Evolutionary conservation across 2,329 filamentous ascomycete genomes (phyloP).

Genomic region (Rhynchosporium graminicola): DNA sequence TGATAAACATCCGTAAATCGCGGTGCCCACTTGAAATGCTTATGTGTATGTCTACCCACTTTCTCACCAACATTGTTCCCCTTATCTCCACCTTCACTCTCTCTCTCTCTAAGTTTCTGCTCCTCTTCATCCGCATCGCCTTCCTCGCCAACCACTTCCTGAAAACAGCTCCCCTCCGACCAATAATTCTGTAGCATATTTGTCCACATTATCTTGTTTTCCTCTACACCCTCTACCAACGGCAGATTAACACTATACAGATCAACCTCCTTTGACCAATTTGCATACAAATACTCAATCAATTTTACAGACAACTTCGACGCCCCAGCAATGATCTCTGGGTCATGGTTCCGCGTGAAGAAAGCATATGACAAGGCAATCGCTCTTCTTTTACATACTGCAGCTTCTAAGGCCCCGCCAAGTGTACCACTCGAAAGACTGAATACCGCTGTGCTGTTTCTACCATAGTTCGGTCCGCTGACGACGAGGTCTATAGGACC

Average conservation of each 20-base stretch:
- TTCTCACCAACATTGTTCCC: conserved; percentile 40
- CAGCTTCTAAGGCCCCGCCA: conserved; percentile 75
- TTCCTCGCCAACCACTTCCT: conserved; percentile 69
- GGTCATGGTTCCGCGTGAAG: conserved; percentile 78
- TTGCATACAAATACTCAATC: conserved; percentile 74
- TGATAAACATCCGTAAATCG: conserved; percentile 83
- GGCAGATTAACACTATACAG: conserved; percentile 94
- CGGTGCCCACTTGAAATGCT: conserved; percentile 94
- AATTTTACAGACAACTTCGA: conserved; percentile 73
- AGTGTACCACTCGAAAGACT: conserved; percentile 76
- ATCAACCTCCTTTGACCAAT: conserved; percentile 75
- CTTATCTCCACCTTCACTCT: conserved; percentile 44
- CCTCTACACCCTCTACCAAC: conserved; percentile 72
- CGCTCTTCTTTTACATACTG: conserved; percentile 66
- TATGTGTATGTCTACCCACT: conserved; percentile 62
- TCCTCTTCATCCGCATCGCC: conserved; percentile 70
- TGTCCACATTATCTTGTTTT: conserved; percentile 76
- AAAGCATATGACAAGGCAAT: conserved; percentile 92
- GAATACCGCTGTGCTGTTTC: conserved; percentile 80
- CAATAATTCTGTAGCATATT: conserved; percentile 89
- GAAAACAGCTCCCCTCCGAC: conserved; percentile 81
- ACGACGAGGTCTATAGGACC: conserved; percentile 76
- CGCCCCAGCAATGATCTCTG: conserved; percentile 75
- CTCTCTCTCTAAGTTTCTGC: conserved; percentile 68
- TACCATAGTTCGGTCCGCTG: conserved; percentile 79